Evolutionary conservation across 2,329 filamentous ascomycete species (phyloP).

Genomic region (Cladophialophora yegresii): DNA sequence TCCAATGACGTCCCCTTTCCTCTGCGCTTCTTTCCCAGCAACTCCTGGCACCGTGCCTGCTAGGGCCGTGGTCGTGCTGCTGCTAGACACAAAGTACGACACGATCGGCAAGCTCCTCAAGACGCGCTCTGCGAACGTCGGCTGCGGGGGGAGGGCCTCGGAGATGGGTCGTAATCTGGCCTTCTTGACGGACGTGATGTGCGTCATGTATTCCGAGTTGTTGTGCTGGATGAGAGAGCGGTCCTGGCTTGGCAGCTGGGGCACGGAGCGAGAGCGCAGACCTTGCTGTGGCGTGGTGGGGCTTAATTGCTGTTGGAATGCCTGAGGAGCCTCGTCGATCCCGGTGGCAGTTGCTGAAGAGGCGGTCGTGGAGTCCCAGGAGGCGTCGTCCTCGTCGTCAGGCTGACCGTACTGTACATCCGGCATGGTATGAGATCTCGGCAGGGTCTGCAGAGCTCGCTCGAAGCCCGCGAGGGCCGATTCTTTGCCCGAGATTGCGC

Average conservation of each 20-base stretch:
- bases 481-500: constrained; percentile 39
- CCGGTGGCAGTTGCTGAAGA: constrained; percentile 47
- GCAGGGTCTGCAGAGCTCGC: constrained; percentile 41
- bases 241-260: constrained; percentile 28
- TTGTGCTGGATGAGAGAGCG: constrained; percentile 38
- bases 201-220: constrained; percentile 53
- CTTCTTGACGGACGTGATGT: constrained; percentile 65
- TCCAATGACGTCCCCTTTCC: constrained; percentile 47
- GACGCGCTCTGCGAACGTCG: constrained; percentile 64
- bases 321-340: constrained; percentile 25
- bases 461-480: constrained; percentile 39
- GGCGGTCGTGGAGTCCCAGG: constrained; percentile 43
- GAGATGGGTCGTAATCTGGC: constrained; percentile 67
- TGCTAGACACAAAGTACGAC: constrained; percentile 64
- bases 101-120: constrained; percentile 68
- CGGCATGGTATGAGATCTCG: constrained; percentile 44
- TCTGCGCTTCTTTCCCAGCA: not conserved
- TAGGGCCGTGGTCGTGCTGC: constrained; percentile 14
- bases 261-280: constrained; percentile 35
- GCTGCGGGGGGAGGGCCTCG: constrained; percentile 70
- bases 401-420: constrained; percentile 41
- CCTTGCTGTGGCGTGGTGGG: constrained; percentile 37
- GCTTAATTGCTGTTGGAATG: constrained; percentile 29
- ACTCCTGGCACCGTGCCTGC: not conserved
- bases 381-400: constrained; percentile 40